Base-by-base conservation (phyloP, 2,329 filamentous ascomycete genomes). In the Magnaporthiopsis incrustans region DNA sequence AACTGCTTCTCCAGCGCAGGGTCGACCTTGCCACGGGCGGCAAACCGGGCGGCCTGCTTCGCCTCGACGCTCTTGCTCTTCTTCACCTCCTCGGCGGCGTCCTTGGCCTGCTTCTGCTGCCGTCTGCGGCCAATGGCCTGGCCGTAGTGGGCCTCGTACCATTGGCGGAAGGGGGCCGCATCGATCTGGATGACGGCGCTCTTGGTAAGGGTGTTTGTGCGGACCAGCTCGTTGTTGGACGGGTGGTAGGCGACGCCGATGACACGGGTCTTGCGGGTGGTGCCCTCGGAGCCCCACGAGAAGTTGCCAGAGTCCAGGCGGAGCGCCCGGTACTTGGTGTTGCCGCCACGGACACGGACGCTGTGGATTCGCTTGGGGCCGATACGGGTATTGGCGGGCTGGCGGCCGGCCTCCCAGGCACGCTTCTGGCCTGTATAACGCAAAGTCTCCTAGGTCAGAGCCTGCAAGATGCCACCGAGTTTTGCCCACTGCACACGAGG, bases 71-170 rank as follows among this genome's bases (percentile, higher is more conserved):
- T 84, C 85, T 96, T 96, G 86, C 89, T 92, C 90, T 97, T 97
- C 90, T 97, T 96, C 73, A 78, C 79, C 74, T 89, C 86, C 81
- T 92, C 83, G 73, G 82, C 80, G 61, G 72, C 77, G 70, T 83
- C 78, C 78, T 86, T 85, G 74, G 83, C 83, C 74, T 83, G 79
- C 75, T 81, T 82, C 82, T 96, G 93, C 80, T 89, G 85, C 83
- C 93, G 91, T 82, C 89, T 90, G 75, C 93, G 91, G 79, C 95
- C 95, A 70, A 99, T 78, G 74, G 85, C 74, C 81, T 91, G 86
- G 78, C 95, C 95, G 87, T 99, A 99, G 90, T 99, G 95, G 73
- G 95, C 92, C 89, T 99, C 95, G 84, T 96, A 99, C 95, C 95
- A 99, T 85, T 98, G 94, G 80, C 95, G 88, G 91, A 99, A 99